Conservation (phyloP, 345 rosid species). For the Hirschfeldia incana region DNA sequence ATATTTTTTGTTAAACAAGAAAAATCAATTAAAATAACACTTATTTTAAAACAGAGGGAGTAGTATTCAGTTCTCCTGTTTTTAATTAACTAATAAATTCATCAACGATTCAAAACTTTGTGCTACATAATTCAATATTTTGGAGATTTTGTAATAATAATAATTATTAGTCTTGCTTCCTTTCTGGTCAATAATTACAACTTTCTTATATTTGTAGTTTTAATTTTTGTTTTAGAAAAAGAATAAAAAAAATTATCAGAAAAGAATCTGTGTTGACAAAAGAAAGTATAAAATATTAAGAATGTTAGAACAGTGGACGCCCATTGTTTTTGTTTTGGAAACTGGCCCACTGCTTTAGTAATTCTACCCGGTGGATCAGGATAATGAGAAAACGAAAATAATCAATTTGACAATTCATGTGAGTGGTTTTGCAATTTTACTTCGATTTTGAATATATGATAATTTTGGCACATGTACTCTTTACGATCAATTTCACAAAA, state of each 20-base stretch:
- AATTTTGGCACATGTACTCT: too few relatives aligned
- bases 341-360: constrained; percentile 19
- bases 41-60: too few relatives aligned
- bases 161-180: background rate
- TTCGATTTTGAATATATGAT: background rate
- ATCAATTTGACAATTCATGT: background rate
- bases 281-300: background rate
- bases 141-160: background rate
- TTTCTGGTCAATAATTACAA: background rate
- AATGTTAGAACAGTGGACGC: constrained; percentile 24
- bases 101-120: constrained; percentile 5
- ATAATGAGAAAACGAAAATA: background rate
- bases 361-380: background rate
- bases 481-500: too few relatives aligned
- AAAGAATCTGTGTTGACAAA: background rate
- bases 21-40: too few relatives aligned
- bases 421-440: background rate
- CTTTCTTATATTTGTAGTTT: background rate
- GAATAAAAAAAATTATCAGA: background rate
- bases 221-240: background rate
- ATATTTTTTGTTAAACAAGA: too few relatives aligned
- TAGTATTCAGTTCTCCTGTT: background rate
- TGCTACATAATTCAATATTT: constrained; percentile 9
- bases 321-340: constrained; percentile 20
- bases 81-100: background rate